A percentile compares a stretch with the other conserved stretches of the same genome.
phyloP scores from a whole-genome alignment of 192 early-diverging fungal genomes.

The Mortierella claussenii region DNA sequence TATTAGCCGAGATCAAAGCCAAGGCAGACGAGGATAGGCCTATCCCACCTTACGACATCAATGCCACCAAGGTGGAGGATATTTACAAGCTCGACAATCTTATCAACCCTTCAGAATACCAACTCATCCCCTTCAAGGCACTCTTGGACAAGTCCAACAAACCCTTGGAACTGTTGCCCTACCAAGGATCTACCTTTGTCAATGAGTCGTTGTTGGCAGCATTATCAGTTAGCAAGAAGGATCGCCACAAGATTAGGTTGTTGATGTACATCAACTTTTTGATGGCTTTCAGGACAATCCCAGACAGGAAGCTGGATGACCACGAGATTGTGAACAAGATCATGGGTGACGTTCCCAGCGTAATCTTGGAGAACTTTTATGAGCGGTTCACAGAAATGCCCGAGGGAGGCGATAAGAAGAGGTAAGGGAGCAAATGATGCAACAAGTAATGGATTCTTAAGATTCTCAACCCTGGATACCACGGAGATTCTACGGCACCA shows the following conservation, averaged over 20 bases:
- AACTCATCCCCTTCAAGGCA: conserved; percentile 69
- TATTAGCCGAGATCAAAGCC: conserved; percentile 54
- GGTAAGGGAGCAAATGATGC: conserved; percentile 20
- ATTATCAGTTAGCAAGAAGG: conserved; percentile 58
- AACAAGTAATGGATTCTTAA: too few species aligned
- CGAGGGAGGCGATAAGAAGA: conserved; percentile 54
- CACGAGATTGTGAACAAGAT: conserved; percentile 50
- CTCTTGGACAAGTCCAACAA: conserved; percentile 57
- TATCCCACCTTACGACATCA: conserved; percentile 79
- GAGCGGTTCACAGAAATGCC: conserved; percentile 72
- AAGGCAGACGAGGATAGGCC: conserved; percentile 67
- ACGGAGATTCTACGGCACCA: too few species aligned
- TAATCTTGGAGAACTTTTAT: conserved; percentile 67
- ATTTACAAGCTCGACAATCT: conserved; percentile 88
- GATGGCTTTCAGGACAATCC: conserved; percentile 73
- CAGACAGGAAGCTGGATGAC: conserved; percentile 58
- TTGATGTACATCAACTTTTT: conserved; percentile 83
- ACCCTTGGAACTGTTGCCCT: conserved; percentile 52
- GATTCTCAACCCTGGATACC: too few species aligned
- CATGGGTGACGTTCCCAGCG: conserved; percentile 67
- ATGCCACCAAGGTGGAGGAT: conserved; percentile 71
- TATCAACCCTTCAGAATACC: conserved; percentile 69
- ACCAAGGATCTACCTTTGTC: conserved; percentile 55
- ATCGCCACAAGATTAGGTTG: conserved; percentile 63
- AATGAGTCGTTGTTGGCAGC: conserved; percentile 53